Percentiles rank a stretch among this genome's conserved stretches.
Evolutionary conservation across 306 rosid genomes (phyloP).

Genomic region (Acacia melanoxylon): DNA sequence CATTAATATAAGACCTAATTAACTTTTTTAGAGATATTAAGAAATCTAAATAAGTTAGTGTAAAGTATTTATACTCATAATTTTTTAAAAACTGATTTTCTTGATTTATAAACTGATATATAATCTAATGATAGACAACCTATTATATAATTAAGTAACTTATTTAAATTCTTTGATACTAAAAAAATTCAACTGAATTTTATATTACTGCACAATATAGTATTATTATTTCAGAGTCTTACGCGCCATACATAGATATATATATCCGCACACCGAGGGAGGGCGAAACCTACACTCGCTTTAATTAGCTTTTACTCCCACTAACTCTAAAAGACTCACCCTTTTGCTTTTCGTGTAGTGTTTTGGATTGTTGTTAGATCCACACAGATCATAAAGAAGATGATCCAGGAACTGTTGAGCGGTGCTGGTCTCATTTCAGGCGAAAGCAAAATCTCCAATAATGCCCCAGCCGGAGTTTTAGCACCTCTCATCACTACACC

Average conservation of each 20-base stretch:
- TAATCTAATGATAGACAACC: too few species aligned
- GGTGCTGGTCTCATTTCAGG: slow-evolving; percentile 53
- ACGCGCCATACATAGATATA: slow-evolving; percentile 12
- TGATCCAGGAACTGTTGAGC: slow-evolving; percentile 94
- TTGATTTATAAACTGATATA: too few species aligned
- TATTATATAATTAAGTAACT: too few species aligned
- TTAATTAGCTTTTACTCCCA: slow-evolving; percentile 59
- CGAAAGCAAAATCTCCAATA: slow-evolving; percentile 58
- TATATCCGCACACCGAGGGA: neutral
- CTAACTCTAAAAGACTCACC: slow-evolving; percentile 66
- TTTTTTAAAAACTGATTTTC: too few species aligned
- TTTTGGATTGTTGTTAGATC: slow-evolving; percentile 84
- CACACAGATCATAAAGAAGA: slow-evolving; percentile 48
- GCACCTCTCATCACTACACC: neutral
- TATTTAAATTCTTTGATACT: too few species aligned
- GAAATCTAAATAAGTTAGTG: too few species aligned
- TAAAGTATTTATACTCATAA: too few species aligned
- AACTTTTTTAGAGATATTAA: too few species aligned
- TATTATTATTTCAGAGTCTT: slow-evolving; percentile 1
- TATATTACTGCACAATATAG: too few species aligned
- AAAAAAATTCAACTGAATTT: too few species aligned
- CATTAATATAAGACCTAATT: too few species aligned
- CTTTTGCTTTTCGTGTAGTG: slow-evolving; percentile 54
- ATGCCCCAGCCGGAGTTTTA: slow-evolving; percentile 38
- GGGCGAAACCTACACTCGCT: slow-evolving; percentile 52